A percentile compares a stretch with the other conserved stretches of the same genome.
phyloP scores from a whole-genome alignment of 257 asterid species.

The Solanum etuberosum region DNA sequence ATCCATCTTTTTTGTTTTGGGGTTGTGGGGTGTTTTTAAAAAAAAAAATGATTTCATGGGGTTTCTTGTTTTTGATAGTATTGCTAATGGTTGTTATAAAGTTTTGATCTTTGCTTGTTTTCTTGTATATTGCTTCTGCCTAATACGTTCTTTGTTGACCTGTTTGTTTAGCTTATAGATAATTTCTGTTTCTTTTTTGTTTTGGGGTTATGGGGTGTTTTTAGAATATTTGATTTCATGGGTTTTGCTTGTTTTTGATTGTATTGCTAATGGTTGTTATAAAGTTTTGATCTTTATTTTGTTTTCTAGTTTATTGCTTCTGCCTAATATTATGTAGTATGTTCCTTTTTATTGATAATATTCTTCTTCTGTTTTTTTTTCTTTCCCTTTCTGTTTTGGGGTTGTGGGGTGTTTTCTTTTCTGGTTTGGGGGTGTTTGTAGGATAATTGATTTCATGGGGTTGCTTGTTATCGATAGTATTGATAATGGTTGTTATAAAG shows the following conservation, averaged over 20 bases:
- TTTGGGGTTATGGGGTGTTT: background rate
- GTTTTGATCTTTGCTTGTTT: background rate
- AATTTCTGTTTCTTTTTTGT: background rate
- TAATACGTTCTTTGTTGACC: conserved; percentile 54
- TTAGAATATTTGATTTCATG: background rate
- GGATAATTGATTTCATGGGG: background rate
- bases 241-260: conserved; percentile 7
- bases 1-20: background rate
- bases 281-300: background rate
- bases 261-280: background rate
- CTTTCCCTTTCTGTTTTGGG: background rate
- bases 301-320: background rate
- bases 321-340: background rate
- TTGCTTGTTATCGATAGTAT: conserved; percentile 1
- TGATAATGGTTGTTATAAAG: background rate
- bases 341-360: background rate
- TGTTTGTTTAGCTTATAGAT: conserved; percentile 67
- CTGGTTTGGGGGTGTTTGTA: background rate
- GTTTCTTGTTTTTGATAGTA: conserved; percentile 6
- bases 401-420: background rate
- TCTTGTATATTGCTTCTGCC: background rate
- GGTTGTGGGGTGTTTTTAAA: background rate
- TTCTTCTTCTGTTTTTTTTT: background rate
- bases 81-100: background rate
- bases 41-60: background rate